Base-by-base conservation (phyloP, 2,329 filamentous ascomycete species). In the Huntiella abstrusa region DNA sequence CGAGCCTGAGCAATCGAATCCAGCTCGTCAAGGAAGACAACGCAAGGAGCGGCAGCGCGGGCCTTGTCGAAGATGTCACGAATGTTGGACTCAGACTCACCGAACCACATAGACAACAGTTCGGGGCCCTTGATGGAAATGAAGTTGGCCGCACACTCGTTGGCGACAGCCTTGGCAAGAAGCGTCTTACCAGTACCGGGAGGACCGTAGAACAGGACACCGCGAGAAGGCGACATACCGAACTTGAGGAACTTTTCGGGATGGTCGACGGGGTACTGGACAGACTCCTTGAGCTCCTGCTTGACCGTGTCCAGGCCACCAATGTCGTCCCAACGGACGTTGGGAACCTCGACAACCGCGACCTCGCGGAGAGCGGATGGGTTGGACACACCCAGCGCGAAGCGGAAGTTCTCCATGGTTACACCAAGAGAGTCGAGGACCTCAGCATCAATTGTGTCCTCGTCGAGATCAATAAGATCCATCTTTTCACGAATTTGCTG, bases 201-300 rank as follows among this genome's bases (percentile, higher is more conserved):
- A 53, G 92, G 91, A 55, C 91, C 92, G 60, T 95, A 98, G 73
- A 98, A 98, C 54, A 98, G 73, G 52, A 98, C 91, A 83, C 91
- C 91, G 58, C 88, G 85, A 53, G 91, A 96, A 52, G 91, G 91
- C 51, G 87, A 95, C 58, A 98, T 80, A 64, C 91, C 92, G 54
- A 98, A 98, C 72, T 98, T 98, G 78, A 95, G 86, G 79, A 96
- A 98, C 71, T 92, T 96, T 67, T 98, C 92, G 56, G 91, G 92
- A 61, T 98, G 91, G 63, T 98, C 91, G 65, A 98, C 91, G 17
- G 91, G 92, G 68, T 98, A 98, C 65, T 98, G 91, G 42, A 98
- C 88, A 60, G 80, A 88, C 71, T 98, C 91, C 71, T 92, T 91
- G 65, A 98, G 87, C 64, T 98, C 91, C 69, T 91, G 85, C 82